A percentile compares a stretch with the other conserved stretches of the same genome.
phyloP scores from a whole-genome alignment of 2,329 filamentous ascomycete species.

The Beauveria sp. region DNA sequence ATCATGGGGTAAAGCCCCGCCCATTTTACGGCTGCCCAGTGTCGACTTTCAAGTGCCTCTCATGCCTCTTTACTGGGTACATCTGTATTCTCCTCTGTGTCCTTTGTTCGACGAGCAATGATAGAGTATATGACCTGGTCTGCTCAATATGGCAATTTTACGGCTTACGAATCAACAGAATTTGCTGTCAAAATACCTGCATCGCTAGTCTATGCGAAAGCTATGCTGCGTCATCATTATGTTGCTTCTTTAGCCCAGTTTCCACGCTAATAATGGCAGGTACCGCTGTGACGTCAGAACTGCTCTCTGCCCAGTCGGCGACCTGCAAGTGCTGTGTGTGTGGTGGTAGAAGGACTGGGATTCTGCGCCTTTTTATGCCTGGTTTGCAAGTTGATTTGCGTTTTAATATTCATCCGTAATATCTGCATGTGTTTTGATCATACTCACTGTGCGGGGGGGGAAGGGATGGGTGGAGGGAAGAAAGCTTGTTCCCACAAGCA shows the following conservation, averaged over 20 bases:
- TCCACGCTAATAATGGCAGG: background rate
- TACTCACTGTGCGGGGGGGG: background rate
- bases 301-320: background rate
- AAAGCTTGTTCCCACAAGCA: background rate
- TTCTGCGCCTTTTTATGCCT: background rate
- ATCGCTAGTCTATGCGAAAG: background rate
- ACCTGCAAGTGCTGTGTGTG: background rate
- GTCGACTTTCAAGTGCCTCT: background rate
- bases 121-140: too few relatives aligned
- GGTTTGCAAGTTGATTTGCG: background rate
- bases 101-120: background rate
- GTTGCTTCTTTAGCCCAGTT: background rate
- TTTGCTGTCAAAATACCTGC: too few relatives aligned
- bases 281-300: conserved; percentile 1
- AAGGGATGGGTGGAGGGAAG: background rate
- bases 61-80: background rate
- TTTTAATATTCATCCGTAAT: background rate
- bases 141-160: too few relatives aligned
- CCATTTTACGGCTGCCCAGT: background rate
- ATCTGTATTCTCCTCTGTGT: background rate
- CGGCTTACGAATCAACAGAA: too few relatives aligned
- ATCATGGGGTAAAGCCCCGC: background rate
- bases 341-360: background rate
- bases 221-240: background rate
- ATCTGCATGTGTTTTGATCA: too few relatives aligned